Percentiles rank a stretch among this genome's conserved stretches.
These are phyloP conservation scores for Cyberlindnera galapagoensis DNA, from an alignment of 805 yeast species.

Conservation along the genomic window DNA sequence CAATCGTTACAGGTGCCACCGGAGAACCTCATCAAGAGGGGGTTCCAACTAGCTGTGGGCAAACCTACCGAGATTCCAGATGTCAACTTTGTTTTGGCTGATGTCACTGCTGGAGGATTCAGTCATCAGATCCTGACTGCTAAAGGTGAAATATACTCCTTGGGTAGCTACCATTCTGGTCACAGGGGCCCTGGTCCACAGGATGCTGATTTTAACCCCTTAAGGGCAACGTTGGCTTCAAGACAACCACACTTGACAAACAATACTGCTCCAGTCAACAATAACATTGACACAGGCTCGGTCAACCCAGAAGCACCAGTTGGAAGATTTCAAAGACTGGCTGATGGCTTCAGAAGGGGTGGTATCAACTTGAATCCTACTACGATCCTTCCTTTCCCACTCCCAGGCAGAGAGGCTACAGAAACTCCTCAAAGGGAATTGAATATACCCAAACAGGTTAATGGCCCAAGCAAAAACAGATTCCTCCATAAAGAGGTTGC, in stretches of 20 bases:
- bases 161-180: conserved; percentile 44
- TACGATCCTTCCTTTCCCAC: too few species aligned
- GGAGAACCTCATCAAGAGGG: conserved; percentile 16
- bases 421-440: too few species aligned
- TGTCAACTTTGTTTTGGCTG: conserved; percentile 33
- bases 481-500: conserved; percentile 17
- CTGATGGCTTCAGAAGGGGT: too few species aligned
- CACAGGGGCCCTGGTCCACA: conserved; percentile 35
- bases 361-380: too few species aligned
- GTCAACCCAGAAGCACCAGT: too few species aligned
- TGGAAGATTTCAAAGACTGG: too few species aligned
- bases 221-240: too few species aligned
- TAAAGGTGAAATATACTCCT: conserved; percentile 47
- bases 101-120: conserved; percentile 59
- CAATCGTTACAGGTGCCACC: conserved; percentile 22
- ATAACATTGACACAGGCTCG: too few species aligned
- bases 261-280: too few species aligned
- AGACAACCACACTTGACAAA: too few species aligned
- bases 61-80: conserved; percentile 33
- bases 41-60: conserved; percentile 26
- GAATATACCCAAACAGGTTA: too few species aligned
- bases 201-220: conserved; percentile 27
- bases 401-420: too few species aligned
- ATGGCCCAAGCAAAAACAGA: conserved; percentile 5
- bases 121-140: conserved; percentile 52